Base-by-base conservation (phyloP, 2,329 filamentous ascomycete species). In the Colletotrichum somersetense region DNA sequence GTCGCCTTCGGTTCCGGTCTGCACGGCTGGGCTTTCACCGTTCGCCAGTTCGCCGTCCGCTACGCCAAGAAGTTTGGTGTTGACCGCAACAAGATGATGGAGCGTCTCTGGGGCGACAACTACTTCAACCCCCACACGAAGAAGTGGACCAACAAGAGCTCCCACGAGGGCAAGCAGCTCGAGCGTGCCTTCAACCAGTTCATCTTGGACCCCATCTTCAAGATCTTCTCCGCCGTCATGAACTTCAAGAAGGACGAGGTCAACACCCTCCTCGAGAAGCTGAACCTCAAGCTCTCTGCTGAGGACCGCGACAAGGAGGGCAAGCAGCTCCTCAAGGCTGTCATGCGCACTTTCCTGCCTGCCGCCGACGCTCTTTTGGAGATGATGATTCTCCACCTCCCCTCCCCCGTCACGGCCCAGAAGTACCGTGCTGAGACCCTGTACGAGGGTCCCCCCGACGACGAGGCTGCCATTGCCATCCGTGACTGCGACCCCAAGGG, bases 11-110 rank as follows among this genome's bases (percentile, higher is more conserved):
- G 95, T 88, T 98, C 96, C 86, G 96, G 96, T 93, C 95, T 98
- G 76, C 96, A 99, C 90, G 96, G 96, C 86, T 99, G 96, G 96
- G 96, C 95, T 82, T 99, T 99, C 92, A 99, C 96, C 81, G 88
- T 98, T 88, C 94, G 96, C 83, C 96, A 99, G 87, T 99, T 99
- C 86, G 96, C 96, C 79, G 85, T 91, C 83, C 91, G 92, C 81
- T 99, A 99, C 86, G 93, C 96, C 87, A 98, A 98, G 95, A 99
- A 99, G 89, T 99, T 99, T 81, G 96, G 96, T 93, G 96, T 99
- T 80, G 96, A 99, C 92, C 95, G 95, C 86, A 93, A 92, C 89
- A 98, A 98, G 94, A 98, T 99, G 96, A 97, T 98, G 93, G 94
- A 98, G 89, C 95, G 96, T 92, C 94, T 99, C 79, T 99, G 96